Evolutionary conservation across 129 eudicot species (phyloP), one percentile per base, ranked within the genome.

Genomic region (Escallonia rubra): DNA sequence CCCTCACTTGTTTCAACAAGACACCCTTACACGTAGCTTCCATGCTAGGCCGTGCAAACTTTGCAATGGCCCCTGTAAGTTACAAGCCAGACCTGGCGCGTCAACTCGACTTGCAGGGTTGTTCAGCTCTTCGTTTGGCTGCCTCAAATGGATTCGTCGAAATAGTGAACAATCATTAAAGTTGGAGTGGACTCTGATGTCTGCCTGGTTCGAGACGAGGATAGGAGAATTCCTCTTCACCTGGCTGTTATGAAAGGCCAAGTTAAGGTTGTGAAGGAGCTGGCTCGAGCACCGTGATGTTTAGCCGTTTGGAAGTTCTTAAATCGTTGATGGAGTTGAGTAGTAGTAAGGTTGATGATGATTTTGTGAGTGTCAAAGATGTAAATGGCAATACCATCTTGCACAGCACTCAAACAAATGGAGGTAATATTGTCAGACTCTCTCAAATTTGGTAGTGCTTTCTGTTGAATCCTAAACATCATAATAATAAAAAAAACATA

Each of bases 51-150:
- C 50, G 8, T 47, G 51, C 10, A 47, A 10, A 47, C 51, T 47
- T 47, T 10, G 34, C 34, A 23, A 23, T 23, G 34, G 34, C 34
- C 34, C 34, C 34, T 23, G 34, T 23, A 23, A 23, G 6, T 5
- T 10, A 5, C 51, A 47, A 47, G 6, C 51, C 51, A 10, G 51
- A 47, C 10, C 51, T 47, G 10, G 51, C 10, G 8, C 1, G 10
- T 47, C 8, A 47, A 2, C 51, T 10, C 6, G 51, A 2, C 51
- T 47, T 2, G 6, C 51, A 10, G 51, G 58, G 68, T 16, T 67
- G 76, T 3, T 44, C 65, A 5, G 62, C 83, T 3, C 79, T 78
- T 48, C 83, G 67, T 43, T 9, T 78, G 47, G 83, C 83, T 2
- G 67, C 83, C 2, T 75, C 67, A 34, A 61, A 63, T 41, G 83